Percentiles rank a stretch among this genome's conserved stretches.
Conservation (phyloP, 345 rosid genomes). For the Salix exigua region DNA sequence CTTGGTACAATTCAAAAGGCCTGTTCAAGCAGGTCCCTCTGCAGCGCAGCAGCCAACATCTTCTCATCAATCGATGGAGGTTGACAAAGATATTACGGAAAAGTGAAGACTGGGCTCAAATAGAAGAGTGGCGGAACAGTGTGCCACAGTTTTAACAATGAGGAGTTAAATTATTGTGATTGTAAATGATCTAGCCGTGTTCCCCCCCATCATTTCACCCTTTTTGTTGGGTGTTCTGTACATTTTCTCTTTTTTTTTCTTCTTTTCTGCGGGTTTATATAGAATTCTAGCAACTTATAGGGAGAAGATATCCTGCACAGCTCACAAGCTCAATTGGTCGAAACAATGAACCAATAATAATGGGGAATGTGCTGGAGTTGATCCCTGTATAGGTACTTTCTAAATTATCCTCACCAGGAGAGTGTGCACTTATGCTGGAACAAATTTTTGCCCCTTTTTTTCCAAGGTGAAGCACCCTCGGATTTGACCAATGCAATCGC, state of each 20-base stretch:
- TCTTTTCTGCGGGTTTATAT: not conserved
- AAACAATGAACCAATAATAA: not conserved
- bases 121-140: constrained; percentile 7
- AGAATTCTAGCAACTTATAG: not conserved
- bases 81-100: constrained; percentile 1
- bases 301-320: not conserved
- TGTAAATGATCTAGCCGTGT: constrained; percentile 18
- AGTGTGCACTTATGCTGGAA: too few species aligned
- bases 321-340: not conserved
- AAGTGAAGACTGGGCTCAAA: not conserved
- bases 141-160: not conserved
- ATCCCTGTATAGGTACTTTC: not conserved
- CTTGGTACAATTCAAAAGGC: constrained; percentile 83
- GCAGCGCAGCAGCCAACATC: constrained; percentile 18
- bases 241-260: not conserved
- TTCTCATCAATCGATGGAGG: not conserved
- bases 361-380: not conserved
- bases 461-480: too few species aligned
- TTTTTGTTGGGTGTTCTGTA: constrained; percentile 2
- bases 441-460: too few species aligned
- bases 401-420: not conserved
- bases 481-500: not conserved
- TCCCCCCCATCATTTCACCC: not conserved
- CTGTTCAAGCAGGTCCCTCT: constrained; percentile 28
- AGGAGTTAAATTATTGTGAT: constrained; percentile 8